Base-by-base conservation (phyloP, 331 rosid species). In the Malus hybrid region DNA sequence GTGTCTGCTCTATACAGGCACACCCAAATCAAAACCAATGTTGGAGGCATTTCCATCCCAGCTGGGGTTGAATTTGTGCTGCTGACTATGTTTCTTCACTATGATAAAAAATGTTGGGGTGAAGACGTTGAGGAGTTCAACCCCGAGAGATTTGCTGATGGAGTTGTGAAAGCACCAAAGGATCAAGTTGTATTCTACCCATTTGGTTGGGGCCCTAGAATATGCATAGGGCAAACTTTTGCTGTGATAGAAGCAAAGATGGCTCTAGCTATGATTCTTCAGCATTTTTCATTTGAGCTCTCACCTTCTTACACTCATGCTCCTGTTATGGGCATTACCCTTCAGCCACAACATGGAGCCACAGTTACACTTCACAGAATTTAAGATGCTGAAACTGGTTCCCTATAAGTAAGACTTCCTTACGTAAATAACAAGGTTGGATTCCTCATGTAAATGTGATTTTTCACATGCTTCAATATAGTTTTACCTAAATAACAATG, bases 271-370 rank as follows among this genome's bases (percentile, higher is more conserved):
- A 80, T 78, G 83, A 70, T 78, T 77, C 82, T 87, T n/a, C 86
- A 87, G 42, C 81, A 77, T 60, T 87, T 87, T 57, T 75, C 79
- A 1, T 85, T 87, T 68, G 56, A 82, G 62, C 86, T 87, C 42
- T 78, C 91, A 11, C 87, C 87, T 29, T 80, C 91, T 8, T 85
- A 87, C 56, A 24, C 82, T 62, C 87, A 84, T 71, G 85, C 87
- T 29, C 88, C 85, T 16, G 5, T 6, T 58, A 19, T 8, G 30
- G 29, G 7, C 66, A 22, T 84, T 33, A 75, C 83, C 63, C 57
- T 78, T 53, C 39, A 73, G 63, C 82, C 91, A 33, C 81, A 80
- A 32, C 78, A 87, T 36, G 91, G 88, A 65, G 87, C 82, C 66
- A 87, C 88, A 22, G 22, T 82, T 44, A 75, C 79, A 20, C 55